Conservation (phyloP, 1,284 basidiomycete genomes). For the Vanrija pseudolonga region DNA sequence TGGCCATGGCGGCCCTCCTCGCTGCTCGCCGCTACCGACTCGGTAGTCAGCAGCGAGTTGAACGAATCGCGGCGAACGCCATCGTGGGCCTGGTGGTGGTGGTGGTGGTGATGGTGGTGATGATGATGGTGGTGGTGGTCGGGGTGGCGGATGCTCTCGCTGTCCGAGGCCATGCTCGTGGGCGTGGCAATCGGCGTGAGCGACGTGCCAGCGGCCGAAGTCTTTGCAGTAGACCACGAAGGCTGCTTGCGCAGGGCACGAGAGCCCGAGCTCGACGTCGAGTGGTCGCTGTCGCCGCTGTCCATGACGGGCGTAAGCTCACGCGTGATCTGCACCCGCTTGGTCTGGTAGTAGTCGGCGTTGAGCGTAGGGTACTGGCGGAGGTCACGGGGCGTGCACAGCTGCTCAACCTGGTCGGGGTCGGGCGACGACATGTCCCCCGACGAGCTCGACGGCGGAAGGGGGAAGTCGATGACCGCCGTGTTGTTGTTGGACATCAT, state of each 20-base stretch:
- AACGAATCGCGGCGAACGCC: too few species aligned
- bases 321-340: background rate
- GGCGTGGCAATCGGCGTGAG: constrained; percentile 16
- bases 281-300: constrained; percentile 8
- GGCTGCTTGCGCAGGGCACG: constrained; percentile 11
- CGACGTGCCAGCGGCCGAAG: constrained; percentile 2
- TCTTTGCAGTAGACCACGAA: constrained; percentile 17
- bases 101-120: too few species aligned
- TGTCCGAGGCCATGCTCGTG: background rate
- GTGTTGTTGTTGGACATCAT: background rate
- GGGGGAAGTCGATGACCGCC: constrained; percentile 16
- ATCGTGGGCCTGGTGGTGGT: too few species aligned
- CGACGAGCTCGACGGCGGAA: constrained; percentile 18
- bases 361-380: constrained; percentile 4
- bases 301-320: background rate
- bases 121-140: too few species aligned
- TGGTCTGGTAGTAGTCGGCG: constrained; percentile 1
- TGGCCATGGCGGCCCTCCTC: too few species aligned
- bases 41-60: too few species aligned
- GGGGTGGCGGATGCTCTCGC: too few species aligned
- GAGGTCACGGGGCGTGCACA: constrained; percentile 13
- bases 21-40: too few species aligned
- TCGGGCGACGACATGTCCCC: constrained; percentile 16
- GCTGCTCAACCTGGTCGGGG: constrained; percentile 20
- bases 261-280: background rate